Base-by-base conservation (phyloP, 495 filamentous ascomycete genomes). In the Choiromyces venosus region DNA sequence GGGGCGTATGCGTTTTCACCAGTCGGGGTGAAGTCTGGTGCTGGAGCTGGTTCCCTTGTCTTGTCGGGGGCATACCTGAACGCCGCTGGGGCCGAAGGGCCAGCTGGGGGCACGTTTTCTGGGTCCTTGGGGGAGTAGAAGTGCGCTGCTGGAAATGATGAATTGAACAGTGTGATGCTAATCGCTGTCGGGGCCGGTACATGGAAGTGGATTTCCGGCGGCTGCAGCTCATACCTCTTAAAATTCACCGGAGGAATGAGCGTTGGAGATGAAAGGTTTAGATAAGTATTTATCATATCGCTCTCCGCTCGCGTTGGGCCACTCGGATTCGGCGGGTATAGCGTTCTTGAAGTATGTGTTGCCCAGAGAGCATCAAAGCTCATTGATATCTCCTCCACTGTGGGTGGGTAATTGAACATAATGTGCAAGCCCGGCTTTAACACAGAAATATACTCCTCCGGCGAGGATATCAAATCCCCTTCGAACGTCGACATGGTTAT, bases 381-480 rank as follows among this genome's bases (percentile, higher is more conserved):
- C 52, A 29, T 37, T 29, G 74, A 75, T 64, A 75, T 5, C 35
- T 76, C 74, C 52, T 64, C 61, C 29, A 78, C 33, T 38, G 74
- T 70, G 3, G 74, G 76, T n/a, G 66, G 70, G 44, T 73, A 78
- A 46, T 78, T 70, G 42, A 74, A 40, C 61, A 78, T 42, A 8
- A 78, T 25, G 71, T 78, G 76, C 25, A 78, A 35, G 39, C 70
- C 70, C 33, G 76, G 76, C 61, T 64, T 70, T 38, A 76, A 52
- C 35, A 66, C 52, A 56, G 9, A 25, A 18, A 35, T 66, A 35
- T 76, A 75, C 37, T 44, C 29, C 70, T 76, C 56, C 37, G 67
- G 39, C 16, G 72, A 76, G 69, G 73, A 35, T 21, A 76, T 75
- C 37, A 76, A 46, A 61, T 37, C 64, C 10, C 74, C 74, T 70